Evolutionary conservation across 352 stramenopile species (phyloP), one percentile per base, ranked within the genome.

Genomic region (Hyaloperonospora arabidopsidis): DNA sequence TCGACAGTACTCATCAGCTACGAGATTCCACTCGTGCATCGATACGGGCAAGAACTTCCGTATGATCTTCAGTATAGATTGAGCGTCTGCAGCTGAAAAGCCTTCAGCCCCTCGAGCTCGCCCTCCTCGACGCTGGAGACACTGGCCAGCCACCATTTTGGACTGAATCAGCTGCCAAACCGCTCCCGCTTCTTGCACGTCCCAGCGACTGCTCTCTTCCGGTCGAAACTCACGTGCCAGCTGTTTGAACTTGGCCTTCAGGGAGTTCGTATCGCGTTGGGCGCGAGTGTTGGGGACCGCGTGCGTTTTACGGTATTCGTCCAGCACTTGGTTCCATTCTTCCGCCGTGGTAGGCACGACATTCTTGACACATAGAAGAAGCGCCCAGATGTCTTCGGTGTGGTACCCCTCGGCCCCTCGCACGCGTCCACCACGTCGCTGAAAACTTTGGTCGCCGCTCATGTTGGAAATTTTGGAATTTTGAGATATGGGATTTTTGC

Each of bases 171-270:
- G 21, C 10, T 57, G 25, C 34, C 56, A 1, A 41, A 72, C 45
- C 0, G 29, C 34, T 1, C 51, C 35, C 25, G 64, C 64, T 19
- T 68, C 64, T 7, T 54, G 43, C 2, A 59, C 19, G 11, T 72
- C 55, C 15, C 49, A 39, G 1, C 45, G 52, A 12, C 3, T 8
- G 10, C 47, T 41, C 17, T 38, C n/a, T 14, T 35, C 45, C 13
- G 51, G 18, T 39, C 45, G 46, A 41, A 49, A 62, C 7, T 34
- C 35, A 11, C 61, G 53, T 23, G 46, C 44, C 38, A 72, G 55
- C 23, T 72, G 64, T 41, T 72, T 72, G 38, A 68, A 72, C 34
- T 72, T 72, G 41, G 54, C 43, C 44, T 57, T 58, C 0, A 72
- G 51, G 13, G 64, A 68, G 28, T 48, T 57, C 1, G 59, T 13